Percentiles rank a stretch among this genome's conserved stretches.
Evolutionary conservation across 179 eudicot species (phyloP).

Genomic region (Gypsophila paniculata): DNA sequence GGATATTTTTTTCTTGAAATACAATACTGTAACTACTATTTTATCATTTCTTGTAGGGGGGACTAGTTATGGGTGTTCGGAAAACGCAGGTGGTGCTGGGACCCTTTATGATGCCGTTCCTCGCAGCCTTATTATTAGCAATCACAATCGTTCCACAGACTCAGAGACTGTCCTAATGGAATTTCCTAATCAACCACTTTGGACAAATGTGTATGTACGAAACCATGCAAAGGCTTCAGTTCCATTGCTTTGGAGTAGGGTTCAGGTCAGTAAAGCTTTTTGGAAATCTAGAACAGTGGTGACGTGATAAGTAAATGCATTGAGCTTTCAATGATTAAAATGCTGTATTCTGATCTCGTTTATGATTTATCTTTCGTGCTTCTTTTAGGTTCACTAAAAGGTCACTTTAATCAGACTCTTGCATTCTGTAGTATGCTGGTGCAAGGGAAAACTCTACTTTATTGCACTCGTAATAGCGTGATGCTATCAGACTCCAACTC

Average conservation of each 20-base stretch:
- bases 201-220: constrained; percentile 81
- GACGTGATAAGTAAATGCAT: not conserved
- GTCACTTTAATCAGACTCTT: not conserved
- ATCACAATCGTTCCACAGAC: constrained; percentile 72
- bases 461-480: not conserved
- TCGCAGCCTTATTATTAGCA: constrained; percentile 64
- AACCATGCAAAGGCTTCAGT: constrained; percentile 77
- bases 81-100: constrained; percentile 94
- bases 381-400: not conserved
- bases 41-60: constrained; percentile 61
- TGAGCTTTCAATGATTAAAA: not conserved
- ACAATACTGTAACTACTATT: constrained; percentile 3
- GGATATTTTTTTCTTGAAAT: not conserved
- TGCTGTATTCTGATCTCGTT: not conserved
- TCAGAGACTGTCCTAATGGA: constrained; percentile 79
- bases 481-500: not conserved
- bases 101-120: constrained; percentile 92
- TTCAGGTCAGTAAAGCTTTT: constrained; percentile 58
- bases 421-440: constrained; percentile 3
- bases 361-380: not conserved
- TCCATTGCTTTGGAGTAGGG: constrained; percentile 94
- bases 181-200: constrained; percentile 89
- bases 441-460: not conserved
- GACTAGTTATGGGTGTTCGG: constrained; percentile 74
- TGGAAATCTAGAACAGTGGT: not conserved